phyloP scores from a whole-genome alignment of 305 asterid species.

The Fraxinus angustifolia region DNA sequence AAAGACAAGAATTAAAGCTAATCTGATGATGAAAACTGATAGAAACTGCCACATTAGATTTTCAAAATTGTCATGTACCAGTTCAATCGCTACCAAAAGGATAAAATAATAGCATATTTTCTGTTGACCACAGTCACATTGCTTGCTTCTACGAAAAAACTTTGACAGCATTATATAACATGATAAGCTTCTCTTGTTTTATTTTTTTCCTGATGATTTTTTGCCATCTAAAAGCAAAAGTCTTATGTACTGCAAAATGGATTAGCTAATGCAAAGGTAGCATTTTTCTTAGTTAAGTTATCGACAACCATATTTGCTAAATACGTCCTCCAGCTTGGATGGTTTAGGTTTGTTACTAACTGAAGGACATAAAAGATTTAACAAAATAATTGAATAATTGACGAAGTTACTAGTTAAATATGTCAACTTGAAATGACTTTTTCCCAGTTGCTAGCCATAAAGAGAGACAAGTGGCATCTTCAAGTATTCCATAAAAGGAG shows the following conservation, averaged over 20 bases:
- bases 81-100: background rate
- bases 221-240: background rate
- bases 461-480: background rate
- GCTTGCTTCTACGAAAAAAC: background rate
- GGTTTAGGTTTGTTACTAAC: background rate
- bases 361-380: background rate
- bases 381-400: background rate
- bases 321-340: background rate
- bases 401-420: background rate
- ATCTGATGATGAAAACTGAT: background rate
- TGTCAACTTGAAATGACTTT: slow-evolving; percentile 9
- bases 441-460: background rate
- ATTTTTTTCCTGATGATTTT: background rate
- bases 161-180: background rate
- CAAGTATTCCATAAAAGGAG: background rate
- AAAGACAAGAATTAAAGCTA: background rate
- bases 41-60: background rate
- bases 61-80: background rate
- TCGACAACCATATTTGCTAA: background rate
- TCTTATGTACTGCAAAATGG: background rate
- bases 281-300: background rate
- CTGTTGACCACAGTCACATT: background rate
- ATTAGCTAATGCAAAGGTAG: background rate
- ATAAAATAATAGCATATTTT: background rate
- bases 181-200: background rate